Base-by-base conservation (phyloP, 129 eudicot species). In the Pulicaria dysenterica region DNA sequence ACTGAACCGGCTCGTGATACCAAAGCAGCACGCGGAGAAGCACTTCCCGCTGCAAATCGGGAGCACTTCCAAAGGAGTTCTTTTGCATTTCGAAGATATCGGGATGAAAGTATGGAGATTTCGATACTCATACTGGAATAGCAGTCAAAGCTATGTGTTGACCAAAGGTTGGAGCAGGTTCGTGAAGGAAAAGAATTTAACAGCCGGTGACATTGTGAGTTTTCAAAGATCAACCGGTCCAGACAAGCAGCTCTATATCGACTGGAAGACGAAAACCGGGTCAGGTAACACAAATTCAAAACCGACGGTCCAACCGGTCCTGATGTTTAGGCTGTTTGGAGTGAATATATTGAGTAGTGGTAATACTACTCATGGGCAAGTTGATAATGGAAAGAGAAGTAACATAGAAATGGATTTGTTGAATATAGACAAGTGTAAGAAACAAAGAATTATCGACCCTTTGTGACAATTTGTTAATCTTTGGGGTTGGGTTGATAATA, bases 101-200 rank as follows among this genome's bases (percentile, higher is more conserved):
- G 76, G 76, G 3, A 92, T 87, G 38, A 92, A 89, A 80, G 92
- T 89, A 10, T 92, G 98, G 98, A 76, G 98, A 56, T 92, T 92
- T 65, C 70, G 96, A 34, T 92, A 92, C 46, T 89, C 96, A 0
- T 92, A 89, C 16, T 92, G 98, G 98, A 92, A 87, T 3, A 89
- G 96, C 17, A 92, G 98, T 16, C 98, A 92, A 49, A 86, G 96
- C 70, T 89, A 92, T 38, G 98, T 92, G 13, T 72, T 92, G 58
- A 92, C 96, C 0, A 92, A 92, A 72, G 98, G 96, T 4, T 92
- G 98, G 98, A 92, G 92, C 83, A 79, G 98, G 69, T 92, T 87
- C 57, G 98, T 92, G 57, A 92, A 89, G 84, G 98, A 92, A 81
- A 92, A 92, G 80, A 49, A 67, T 12, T 54, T 92, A 31, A 82